Evolutionary conservation across 2,329 filamentous ascomycete genomes (phyloP).

Genomic region (Venturia pyrina): DNA sequence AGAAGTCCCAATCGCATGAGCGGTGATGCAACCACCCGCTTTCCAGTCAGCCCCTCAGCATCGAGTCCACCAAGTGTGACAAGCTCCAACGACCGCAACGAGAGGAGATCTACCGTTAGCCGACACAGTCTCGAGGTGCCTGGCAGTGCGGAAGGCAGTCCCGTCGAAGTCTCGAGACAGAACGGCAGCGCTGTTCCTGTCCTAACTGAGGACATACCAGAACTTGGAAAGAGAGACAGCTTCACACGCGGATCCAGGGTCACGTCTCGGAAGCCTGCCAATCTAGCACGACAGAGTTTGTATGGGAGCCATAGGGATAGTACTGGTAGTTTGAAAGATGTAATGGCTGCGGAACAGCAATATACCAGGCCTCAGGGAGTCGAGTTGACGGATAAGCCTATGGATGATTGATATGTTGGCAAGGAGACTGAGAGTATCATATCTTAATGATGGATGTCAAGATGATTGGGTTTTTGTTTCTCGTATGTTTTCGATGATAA

Average conservation of each 20-base stretch:
- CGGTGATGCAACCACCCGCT: slow-evolving; percentile 54
- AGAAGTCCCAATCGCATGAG: slow-evolving; percentile 66
- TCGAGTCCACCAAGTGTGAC: slow-evolving; percentile 45
- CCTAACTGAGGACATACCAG: not conserved
- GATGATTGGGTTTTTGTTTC: not conserved
- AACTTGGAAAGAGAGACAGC: slow-evolving; percentile 7
- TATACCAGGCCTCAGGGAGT: slow-evolving; percentile 38
- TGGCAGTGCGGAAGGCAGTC: slow-evolving; percentile 40
- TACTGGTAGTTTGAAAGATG: slow-evolving; percentile 26
- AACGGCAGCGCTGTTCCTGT: not conserved
- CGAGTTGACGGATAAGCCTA: slow-evolving; percentile 64
- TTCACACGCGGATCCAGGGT: not conserved
- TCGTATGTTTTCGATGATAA: slow-evolving; percentile 1
- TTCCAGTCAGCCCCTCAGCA: slow-evolving; percentile 59
- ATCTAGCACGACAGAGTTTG: slow-evolving; percentile 22
- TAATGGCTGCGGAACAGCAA: slow-evolving; percentile 25
- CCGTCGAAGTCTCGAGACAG: slow-evolving; percentile 18
- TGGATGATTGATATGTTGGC: slow-evolving; percentile 50
- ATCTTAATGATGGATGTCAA: not conserved
- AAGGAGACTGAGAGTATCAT: not conserved
- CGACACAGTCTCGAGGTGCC: slow-evolving; percentile 74
- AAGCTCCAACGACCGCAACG: slow-evolving; percentile 33
- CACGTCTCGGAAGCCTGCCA: not conserved
- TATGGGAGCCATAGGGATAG: slow-evolving; percentile 23
- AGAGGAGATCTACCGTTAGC: slow-evolving; percentile 26